Evolutionary conservation across 257 asterid species (phyloP), one percentile per base, ranked within the genome.

Genomic region (Solanum pimpinellifolium): DNA sequence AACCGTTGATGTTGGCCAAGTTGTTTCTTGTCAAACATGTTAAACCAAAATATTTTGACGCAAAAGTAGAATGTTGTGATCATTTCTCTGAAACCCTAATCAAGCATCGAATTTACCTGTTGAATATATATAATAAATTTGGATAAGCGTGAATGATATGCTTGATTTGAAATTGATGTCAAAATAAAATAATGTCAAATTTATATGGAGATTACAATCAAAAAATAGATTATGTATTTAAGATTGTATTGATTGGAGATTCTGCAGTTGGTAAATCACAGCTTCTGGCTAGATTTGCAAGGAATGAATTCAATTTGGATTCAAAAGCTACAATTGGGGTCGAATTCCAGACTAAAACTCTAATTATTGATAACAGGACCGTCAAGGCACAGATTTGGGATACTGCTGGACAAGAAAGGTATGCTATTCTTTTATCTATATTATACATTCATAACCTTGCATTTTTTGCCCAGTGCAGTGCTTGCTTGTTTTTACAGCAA

Each of bases 361-460:
- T 96, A 39, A 41, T 88, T 33, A 88, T 96, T 77, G 98, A 96
- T 91, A 88, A 91, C 16, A 94, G 92, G 80, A 93, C 96, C 33
- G 98, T 94, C 14, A 96, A 96, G 94, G 97, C 98, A 21, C 98
- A 95, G 90, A 95, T 95, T 90, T 95, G 98, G 98, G 98, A 95
- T 86, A 95, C 98, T 82, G 98, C 98, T 9, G 98, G 98, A 21
- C 98, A 95, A 91, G 98, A 95, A 86, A 93, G 98, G 98, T 93
- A 81, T n/a, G 83, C 20, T 37, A 6, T 6, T 37, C 39, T 21
- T 73, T 23, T 7, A 52, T 52, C n/a, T 52, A 52, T 52, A 52
- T 52, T 39, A 39, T 74, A 74, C 1, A 4, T 21, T 74, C 16
- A 74, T 39, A 21, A 74, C 47, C 49, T 69, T 13, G 31, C 76